These are phyloP conservation scores for Porphyra umbilicalis DNA, from an alignment of 31 red algal genomes.

Conservation along the genomic window DNA sequence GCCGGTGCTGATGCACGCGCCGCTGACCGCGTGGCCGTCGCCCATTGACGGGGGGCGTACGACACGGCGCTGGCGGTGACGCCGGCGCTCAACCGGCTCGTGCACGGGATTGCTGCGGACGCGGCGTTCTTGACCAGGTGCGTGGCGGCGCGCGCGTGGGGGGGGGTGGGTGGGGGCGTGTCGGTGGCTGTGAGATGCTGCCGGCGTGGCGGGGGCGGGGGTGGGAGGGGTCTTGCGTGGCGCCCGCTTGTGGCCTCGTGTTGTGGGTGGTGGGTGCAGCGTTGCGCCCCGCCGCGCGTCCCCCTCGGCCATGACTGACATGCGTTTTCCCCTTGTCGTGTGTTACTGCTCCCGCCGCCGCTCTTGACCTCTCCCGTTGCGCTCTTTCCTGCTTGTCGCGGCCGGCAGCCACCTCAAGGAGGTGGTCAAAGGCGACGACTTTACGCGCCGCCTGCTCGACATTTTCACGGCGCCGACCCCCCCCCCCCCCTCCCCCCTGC, in stretches of 20 bases:
- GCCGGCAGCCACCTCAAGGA: background rate
- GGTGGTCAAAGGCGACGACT: background rate
- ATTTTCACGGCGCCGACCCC: background rate
- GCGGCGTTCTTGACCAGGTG: constrained; percentile 16
- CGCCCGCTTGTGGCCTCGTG: background rate
- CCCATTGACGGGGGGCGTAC: constrained; percentile 16
- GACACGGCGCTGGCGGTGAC: constrained; percentile 24
- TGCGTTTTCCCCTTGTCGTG: background rate
- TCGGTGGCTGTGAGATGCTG: background rate
- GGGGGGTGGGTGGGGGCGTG: background rate
- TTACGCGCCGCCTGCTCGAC: constrained; percentile 1
- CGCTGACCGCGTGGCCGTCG: constrained; percentile 42
- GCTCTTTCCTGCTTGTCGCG: background rate
- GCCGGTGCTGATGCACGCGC: constrained; percentile 22
- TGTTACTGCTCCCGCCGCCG: background rate
- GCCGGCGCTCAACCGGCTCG: constrained; percentile 31
- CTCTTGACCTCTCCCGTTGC: background rate
- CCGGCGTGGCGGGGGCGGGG: too few species aligned
- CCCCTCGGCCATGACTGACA: background rate
- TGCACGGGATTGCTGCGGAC: constrained; percentile 21
- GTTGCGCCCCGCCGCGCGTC: too few species aligned
- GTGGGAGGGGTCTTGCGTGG: background rate
- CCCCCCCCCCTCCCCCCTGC: background rate
- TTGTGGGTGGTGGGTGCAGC: background rate
- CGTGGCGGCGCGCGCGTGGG: constrained; percentile 6